Base-by-base conservation (phyloP, 257 asterid species). In the Linaria vulgaris region DNA sequence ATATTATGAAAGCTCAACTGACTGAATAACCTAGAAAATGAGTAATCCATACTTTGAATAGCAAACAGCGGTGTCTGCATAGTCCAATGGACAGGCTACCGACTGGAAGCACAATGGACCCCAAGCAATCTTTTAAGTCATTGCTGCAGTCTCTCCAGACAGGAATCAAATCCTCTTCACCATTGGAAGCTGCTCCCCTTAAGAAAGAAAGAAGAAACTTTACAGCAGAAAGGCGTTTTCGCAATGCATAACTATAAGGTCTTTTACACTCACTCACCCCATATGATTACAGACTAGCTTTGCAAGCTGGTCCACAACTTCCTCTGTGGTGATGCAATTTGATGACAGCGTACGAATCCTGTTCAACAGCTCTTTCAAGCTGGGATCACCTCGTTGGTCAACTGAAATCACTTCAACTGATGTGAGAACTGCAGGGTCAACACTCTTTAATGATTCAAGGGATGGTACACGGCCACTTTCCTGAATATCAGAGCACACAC, bases 401-500 rank as follows among this genome's bases (percentile, higher is more conserved):
- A 94, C 85, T 17, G 76, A 73, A 59, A 87, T 82, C 72, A 87
- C 96, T 84, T 94, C 97, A 57, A 86, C 80, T 14, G 92, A 82
- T 64, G 88, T 59, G 53, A 68, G 60, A 60, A 20, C 16, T 22
- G 80, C 63, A 56, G 88, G 95, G 83, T 90, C 95, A 61, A 85
- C 79, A 10, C 78, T 70, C 79, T 67, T 90, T 52, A 94, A 61
- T 23, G 88, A 81, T 79, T 90, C 95, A 81, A 94, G 83, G 31
- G 97, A 80, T 55, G 99, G 97, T 61, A 94, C 84, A 47, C 85
- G 85, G 25, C 99, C 95, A 76, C 83, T 85, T 74, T 94, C 99
- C 72, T 80, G 91, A 75, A 76, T 77, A 77, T 87, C 96, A 13
- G 85, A 81, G 82, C 96, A 94, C 73, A 94, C 62, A 50, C 82